Percentiles rank a stretch among this genome's conserved stretches.
Evolutionary conservation across 2,329 filamentous ascomycete genomes (phyloP).

Genomic region (Apiospora kogelbergensis): DNA sequence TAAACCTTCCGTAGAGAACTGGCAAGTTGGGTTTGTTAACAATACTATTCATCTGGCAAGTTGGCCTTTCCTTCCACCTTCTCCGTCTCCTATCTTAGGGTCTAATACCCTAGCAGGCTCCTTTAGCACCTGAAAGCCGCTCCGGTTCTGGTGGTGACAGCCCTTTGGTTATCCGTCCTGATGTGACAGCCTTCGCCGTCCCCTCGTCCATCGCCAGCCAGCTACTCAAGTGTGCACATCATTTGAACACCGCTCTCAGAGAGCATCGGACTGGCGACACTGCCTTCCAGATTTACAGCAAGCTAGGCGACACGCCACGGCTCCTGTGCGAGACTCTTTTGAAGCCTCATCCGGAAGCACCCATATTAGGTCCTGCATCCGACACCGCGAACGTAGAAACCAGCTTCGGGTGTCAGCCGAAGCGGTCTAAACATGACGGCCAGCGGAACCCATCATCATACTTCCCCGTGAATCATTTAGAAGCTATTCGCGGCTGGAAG

Average conservation of each 20-base stretch:
- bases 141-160: background rate
- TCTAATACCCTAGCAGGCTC: background rate
- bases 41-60: background rate
- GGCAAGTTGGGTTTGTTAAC: background rate
- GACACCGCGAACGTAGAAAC: background rate
- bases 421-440: slow-evolving; percentile 16
- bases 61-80: background rate
- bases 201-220: background rate
- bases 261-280: slow-evolving; percentile 36
- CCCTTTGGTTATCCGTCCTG: background rate
- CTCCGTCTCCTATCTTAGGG: background rate
- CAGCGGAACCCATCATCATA: slow-evolving; percentile 13
- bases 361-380: background rate
- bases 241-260: slow-evolving; percentile 10
- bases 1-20: background rate
- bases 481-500: slow-evolving; percentile 45
- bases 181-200: background rate
- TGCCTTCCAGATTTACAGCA: slow-evolving; percentile 44
- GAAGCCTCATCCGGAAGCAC: slow-evolving; percentile 13
- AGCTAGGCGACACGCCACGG: slow-evolving; percentile 40
- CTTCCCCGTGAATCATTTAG: slow-evolving; percentile 34
- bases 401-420: slow-evolving; percentile 9
- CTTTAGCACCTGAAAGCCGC: background rate
- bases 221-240: background rate
- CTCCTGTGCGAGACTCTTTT: slow-evolving; percentile 41